A percentile compares a stretch with the other conserved stretches of the same genome.
These are phyloP conservation scores for Cryptosporidium andersoni DNA, from an alignment of 169 alveolate species.

Conservation along the genomic window DNA sequence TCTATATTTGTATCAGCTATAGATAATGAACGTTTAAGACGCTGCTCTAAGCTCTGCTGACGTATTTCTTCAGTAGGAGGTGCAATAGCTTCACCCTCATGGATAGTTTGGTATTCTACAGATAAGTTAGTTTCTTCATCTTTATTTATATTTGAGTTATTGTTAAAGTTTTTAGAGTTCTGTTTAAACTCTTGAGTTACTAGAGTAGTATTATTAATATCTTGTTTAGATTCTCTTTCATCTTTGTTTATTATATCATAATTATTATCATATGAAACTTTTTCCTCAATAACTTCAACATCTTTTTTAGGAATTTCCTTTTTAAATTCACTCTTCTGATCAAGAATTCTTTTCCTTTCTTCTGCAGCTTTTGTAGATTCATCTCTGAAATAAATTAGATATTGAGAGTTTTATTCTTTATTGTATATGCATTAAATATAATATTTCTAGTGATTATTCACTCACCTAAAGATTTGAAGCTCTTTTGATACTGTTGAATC, in stretches of 20 bases:
- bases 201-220: too few relatives aligned
- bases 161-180: not conserved
- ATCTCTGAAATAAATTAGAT: too few relatives aligned
- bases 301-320: too few relatives aligned
- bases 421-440: too few relatives aligned
- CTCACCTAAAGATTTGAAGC: slow-evolving; percentile 44
- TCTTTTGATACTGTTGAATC: slow-evolving; percentile 30
- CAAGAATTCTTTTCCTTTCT: too few relatives aligned
- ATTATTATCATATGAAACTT: not conserved
- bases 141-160: not conserved
- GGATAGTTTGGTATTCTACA: not conserved
- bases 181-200: not conserved
- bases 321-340: too few relatives aligned
- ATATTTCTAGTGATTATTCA: not conserved
- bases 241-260: slow-evolving; percentile 2
- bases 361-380: too few relatives aligned
- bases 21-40: slow-evolving; percentile 31
- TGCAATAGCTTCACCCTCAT: slow-evolving; percentile 19
- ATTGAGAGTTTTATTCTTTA: too few relatives aligned
- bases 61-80: slow-evolving; percentile 41
- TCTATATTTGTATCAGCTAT: slow-evolving; percentile 13
- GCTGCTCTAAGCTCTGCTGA: slow-evolving; percentile 5
- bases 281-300: too few relatives aligned
- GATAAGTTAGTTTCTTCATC: not conserved
- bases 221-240: not conserved